Percentiles rank a stretch among this genome's conserved stretches.
Conservation (phyloP, 345 rosid species). For the Eucalyptus erythrocorys region DNA sequence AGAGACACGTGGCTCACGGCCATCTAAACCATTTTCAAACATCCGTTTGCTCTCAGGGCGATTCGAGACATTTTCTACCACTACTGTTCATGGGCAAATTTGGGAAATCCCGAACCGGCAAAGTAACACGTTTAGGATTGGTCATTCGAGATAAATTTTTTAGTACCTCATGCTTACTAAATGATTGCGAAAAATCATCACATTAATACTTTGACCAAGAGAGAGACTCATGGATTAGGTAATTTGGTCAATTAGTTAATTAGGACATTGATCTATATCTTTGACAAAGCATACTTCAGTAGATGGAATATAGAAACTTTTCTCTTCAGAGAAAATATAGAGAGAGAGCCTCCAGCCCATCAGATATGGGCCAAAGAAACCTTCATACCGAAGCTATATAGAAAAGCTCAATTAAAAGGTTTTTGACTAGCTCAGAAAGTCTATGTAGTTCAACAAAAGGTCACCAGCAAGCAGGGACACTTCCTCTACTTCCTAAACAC, state of each 20-base stretch:
- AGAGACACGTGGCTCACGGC: not conserved
- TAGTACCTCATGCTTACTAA: not conserved
- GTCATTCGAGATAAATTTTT: not conserved
- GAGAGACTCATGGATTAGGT: not conserved
- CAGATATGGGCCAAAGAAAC: not conserved
- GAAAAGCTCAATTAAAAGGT: not conserved
- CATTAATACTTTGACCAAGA: not conserved
- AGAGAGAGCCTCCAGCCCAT: not conserved
- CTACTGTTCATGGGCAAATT: not conserved
- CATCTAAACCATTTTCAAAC: not conserved
- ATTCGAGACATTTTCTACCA: not conserved
- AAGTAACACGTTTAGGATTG: not conserved
- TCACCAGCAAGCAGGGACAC: conserved; percentile 11
- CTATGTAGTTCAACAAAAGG: conserved; percentile 16
- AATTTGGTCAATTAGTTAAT: not conserved
- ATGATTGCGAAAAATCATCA: not conserved
- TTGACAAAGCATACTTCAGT: not conserved
- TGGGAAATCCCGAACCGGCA: not conserved
- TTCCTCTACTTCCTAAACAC: conserved; percentile 6
- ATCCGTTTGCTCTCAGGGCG: not conserved
- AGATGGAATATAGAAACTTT: not conserved
- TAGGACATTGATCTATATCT: not conserved
- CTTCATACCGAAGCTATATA: not conserved
- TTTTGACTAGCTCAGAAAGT: not conserved
- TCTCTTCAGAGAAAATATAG: not conserved